Base-by-base conservation (phyloP, 2,329 filamentous ascomycete species). In the Fusarium sarcochroum region DNA sequence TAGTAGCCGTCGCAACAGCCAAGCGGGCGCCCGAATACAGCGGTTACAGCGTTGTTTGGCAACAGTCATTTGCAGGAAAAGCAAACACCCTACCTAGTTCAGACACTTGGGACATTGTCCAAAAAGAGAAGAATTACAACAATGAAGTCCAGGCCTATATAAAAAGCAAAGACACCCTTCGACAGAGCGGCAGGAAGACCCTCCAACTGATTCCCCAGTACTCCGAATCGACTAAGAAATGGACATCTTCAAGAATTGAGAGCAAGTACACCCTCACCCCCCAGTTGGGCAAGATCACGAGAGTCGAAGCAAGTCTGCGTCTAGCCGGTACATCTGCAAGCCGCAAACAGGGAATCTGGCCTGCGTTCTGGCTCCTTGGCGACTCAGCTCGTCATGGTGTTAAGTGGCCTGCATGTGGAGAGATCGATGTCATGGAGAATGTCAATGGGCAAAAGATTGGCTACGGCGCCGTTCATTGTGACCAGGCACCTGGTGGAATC, bases 351-450 rank as follows among this genome's bases (percentile, higher is more conserved):
- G 87, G 87, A 6, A 79, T 88, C 49, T 89, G 86, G 86, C 86
- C 86, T 1, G 86, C 86, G 1, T 88, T 88, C 70, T 89, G 86
- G 86, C 78, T 87, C 63, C 79, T 88, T 17, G 86, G 86, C 40
- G 80, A 87, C 49, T 74, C 81, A 13, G 78, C 84, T 55, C 82
- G 84, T 25, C 77, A 81, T 44, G 85, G 84, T 10, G 81, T 79
- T 1, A 35, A 70, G 15, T 89, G 87, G 87, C 87, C 87, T 1
- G 53, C 62, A 10, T 85, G 84, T 59, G 87, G 86, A 63, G 87
- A 89, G 80, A 78, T 89, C 49, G 87, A 89, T 73, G 84, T 88
- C 69, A 80, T 89, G 73, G 86, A 89, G 79, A 83, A 82, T 58
- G 76, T 87, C 70, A 86, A 87, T 75, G 86, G 86, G 11, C 54